Evolutionary conservation across 78 protist genomes (phyloP).

Genomic region (Isochrysis galbana): DNA sequence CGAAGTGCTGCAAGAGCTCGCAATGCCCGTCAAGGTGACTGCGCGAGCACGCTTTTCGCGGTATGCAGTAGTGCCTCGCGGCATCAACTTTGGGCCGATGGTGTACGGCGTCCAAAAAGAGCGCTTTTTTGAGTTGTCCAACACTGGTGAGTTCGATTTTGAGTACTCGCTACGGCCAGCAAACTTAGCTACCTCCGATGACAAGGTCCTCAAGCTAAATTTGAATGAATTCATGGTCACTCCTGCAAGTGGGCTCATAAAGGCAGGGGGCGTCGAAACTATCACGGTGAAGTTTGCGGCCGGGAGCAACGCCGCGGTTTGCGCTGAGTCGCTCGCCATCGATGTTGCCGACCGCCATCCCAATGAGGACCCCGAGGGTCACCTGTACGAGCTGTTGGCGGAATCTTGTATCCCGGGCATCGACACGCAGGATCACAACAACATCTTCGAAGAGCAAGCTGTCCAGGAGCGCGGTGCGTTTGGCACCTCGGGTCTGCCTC

Average conservation of each 20-base stretch:
- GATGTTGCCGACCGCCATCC: slow-evolving; percentile 59
- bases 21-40: slow-evolving; percentile 17
- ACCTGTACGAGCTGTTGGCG: slow-evolving; percentile 62
- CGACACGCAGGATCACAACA: slow-evolving; percentile 26
- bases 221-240: slow-evolving; percentile 59
- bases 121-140: slow-evolving; percentile 60
- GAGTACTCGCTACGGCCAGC: neutral
- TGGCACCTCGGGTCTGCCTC: neutral
- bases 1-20: neutral
- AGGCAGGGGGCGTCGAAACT: slow-evolving; percentile 20
- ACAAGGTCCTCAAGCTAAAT: neutral
- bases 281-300: slow-evolving; percentile 55
- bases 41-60: slow-evolving; percentile 42
- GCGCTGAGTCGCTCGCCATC: slow-evolving; percentile 41
- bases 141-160: slow-evolving; percentile 74
- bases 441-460: slow-evolving; percentile 84
- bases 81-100: slow-evolving; percentile 79
- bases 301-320: neutral
- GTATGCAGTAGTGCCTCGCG: slow-evolving; percentile 59
- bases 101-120: neutral
- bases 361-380: slow-evolving; percentile 23
- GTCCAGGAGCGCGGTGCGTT: slow-evolving; percentile 36
- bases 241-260: slow-evolving; percentile 51
- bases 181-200: neutral
- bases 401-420: slow-evolving; percentile 84